Evolutionary conservation across 148 eudicot genomes (phyloP), one percentile per base, ranked within the genome.

Genomic region (Persicaria tinctoria): DNA sequence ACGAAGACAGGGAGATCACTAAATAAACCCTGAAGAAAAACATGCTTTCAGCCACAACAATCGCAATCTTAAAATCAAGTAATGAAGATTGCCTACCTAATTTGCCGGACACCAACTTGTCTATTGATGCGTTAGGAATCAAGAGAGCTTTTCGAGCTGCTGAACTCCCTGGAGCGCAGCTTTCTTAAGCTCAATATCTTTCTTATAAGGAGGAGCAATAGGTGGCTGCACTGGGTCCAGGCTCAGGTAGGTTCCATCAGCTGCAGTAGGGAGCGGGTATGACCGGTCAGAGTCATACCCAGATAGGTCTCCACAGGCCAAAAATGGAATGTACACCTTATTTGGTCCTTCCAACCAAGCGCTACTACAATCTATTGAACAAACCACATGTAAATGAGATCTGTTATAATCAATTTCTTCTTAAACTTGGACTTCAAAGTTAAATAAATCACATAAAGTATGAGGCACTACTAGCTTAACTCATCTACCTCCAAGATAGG

Each of bases 201-300:
- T 88, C 75, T 95, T 95, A 74, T 95, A 95, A 63, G 99, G 99
- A 1, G 99, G 99, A 64, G 93, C 99, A 72, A 95, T 95, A 1
- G 99, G 99, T 8, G 97, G 99, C 72, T 95, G 99, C 6, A 95
- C 85, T 0, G 99, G 99, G 81, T 92, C 97, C 76, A 95, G 83
- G 83, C 89, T 88, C 81, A 80, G 84, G 83, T 94, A 94, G 8
- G 89, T 80, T 69, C 98, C 98, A 73, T 88, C 86, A 2, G 88
- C 90, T 56, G 72, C 84, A 82, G 79, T 88, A 75, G 99, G 86
- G 72, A 95, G 91, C 0, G 97, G 99, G 77, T 95, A 95, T 38
- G 99, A 95, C 44, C 92, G 90, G 76, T 95, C 99, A 0, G 99
- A 95, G 79, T 95, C 99, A 45, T 92, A 95, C 63, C 99, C 99